phyloP scores from a whole-genome alignment of 495 filamentous ascomycete genomes.

The Cladorrhinum samala region DNA sequence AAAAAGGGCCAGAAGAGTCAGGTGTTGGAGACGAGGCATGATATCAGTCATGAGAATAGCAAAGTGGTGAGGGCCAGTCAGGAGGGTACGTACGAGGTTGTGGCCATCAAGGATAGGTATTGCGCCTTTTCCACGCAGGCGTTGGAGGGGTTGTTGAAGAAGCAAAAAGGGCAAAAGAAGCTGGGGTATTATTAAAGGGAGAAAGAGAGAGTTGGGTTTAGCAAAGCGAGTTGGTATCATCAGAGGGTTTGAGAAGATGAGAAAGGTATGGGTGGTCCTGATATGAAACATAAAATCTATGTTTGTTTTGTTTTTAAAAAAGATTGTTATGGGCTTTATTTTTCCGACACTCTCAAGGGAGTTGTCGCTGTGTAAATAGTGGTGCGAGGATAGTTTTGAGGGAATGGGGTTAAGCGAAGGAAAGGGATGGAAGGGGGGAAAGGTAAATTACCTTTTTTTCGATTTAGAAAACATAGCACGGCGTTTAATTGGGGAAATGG shows the following conservation, averaged over 20 bases:
- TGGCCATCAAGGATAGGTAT: constrained; percentile 85
- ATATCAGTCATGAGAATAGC: constrained; percentile 70
- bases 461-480: background rate
- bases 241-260: constrained; percentile 7
- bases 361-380: background rate
- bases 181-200: constrained; percentile 1
- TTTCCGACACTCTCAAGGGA: no score
- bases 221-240: no score
- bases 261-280: background rate
- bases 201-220: no score
- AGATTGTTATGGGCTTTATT: background rate
- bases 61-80: constrained; percentile 77
- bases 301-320: background rate
- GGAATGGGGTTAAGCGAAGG: background rate
- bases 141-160: constrained; percentile 1
- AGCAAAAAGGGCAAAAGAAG: constrained; percentile 19
- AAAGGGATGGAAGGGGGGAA: background rate
- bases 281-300: background rate
- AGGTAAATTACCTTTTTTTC: background rate
- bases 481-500: background rate
- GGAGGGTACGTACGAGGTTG: constrained; percentile 95
- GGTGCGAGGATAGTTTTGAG: background rate
- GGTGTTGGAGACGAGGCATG: constrained; percentile 83
- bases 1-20: constrained; percentile 67
- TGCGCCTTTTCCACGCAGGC: constrained; percentile 73